These are phyloP conservation scores for Pseudisothecium myosuroides DNA, from an alignment of 225 moss, liverwort and hornwort species.

Conservation along the genomic window DNA sequence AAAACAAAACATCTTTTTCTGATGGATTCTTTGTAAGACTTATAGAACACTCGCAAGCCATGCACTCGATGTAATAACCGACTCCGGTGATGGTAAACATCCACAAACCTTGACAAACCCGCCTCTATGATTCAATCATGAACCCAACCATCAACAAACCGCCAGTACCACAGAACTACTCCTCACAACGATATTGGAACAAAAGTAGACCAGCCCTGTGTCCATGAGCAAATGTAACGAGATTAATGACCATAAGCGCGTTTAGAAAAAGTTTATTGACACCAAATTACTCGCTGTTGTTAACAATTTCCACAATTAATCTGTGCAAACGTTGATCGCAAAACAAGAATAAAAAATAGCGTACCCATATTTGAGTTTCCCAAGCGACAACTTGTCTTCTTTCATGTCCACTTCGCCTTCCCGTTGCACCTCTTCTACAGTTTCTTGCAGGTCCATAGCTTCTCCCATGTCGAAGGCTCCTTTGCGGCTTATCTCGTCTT, in stretches of 20 bases:
- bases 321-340: background rate
- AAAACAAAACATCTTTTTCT: background rate
- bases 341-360: background rate
- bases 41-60: background rate
- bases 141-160: background rate
- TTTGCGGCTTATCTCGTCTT: background rate
- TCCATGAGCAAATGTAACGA: background rate
- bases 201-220: background rate
- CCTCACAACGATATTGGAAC: background rate
- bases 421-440: background rate
- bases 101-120: conserved; percentile 2
- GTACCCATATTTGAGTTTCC: conserved; percentile 15
- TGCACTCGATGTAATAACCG: background rate
- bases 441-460: background rate
- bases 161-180: background rate
- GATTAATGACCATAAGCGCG: background rate
- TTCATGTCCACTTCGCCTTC: background rate
- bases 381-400: conserved; percentile 1
- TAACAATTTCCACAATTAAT: background rate
- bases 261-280: background rate
- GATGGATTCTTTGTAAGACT: background rate
- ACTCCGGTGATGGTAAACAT: background rate
- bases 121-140: background rate
- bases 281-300: background rate
- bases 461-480: background rate